A percentile compares a stretch with the other conserved stretches of the same genome.
phyloP scores from a whole-genome alignment of 139 green algal species.

The Deuterostichococcus epilithicus region DNA sequence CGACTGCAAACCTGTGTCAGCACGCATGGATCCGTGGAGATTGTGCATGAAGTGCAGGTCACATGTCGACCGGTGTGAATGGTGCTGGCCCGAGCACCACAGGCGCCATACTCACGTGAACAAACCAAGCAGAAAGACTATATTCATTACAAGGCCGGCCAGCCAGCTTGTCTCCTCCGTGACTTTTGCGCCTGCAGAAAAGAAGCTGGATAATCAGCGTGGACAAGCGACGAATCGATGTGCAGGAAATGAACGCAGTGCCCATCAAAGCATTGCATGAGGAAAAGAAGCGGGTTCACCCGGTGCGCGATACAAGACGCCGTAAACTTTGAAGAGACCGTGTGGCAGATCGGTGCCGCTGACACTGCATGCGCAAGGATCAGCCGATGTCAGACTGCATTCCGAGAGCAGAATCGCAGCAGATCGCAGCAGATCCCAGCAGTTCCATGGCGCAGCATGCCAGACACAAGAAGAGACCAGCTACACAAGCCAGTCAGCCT shows the following conservation, averaged over 20 bases:
- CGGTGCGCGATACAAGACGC: constrained; percentile 12
- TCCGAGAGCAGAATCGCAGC: constrained; percentile 5
- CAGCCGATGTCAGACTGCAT: too few relatives aligned
- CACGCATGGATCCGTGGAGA: too few relatives aligned
- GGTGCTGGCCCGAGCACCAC: too few relatives aligned
- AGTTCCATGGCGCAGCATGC: background rate
- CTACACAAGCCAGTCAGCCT: too few relatives aligned
- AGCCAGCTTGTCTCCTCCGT: constrained; percentile 23
- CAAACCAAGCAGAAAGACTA: constrained; percentile 1
- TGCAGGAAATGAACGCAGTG: background rate
- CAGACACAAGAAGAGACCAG: too few relatives aligned
- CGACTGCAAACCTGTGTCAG: constrained; percentile 9
- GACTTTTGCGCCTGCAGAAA: constrained; percentile 9
- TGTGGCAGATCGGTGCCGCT: constrained; percentile 10
- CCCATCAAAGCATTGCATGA: background rate
- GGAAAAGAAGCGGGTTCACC: background rate
- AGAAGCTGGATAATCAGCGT: background rate
- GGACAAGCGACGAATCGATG: background rate
- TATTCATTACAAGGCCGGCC: constrained; percentile 13
- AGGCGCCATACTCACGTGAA: constrained; percentile 3
- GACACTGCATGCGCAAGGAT: too few relatives aligned
- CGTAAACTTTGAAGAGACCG: constrained; percentile 20
- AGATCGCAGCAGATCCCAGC: background rate
- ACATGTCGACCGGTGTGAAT: too few relatives aligned
- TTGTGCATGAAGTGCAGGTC: too few relatives aligned